These are phyloP conservation scores for Melanomma pulvis-pyrius DNA, from an alignment of 495 filamentous ascomycete genomes.

Conservation along the genomic window DNA sequence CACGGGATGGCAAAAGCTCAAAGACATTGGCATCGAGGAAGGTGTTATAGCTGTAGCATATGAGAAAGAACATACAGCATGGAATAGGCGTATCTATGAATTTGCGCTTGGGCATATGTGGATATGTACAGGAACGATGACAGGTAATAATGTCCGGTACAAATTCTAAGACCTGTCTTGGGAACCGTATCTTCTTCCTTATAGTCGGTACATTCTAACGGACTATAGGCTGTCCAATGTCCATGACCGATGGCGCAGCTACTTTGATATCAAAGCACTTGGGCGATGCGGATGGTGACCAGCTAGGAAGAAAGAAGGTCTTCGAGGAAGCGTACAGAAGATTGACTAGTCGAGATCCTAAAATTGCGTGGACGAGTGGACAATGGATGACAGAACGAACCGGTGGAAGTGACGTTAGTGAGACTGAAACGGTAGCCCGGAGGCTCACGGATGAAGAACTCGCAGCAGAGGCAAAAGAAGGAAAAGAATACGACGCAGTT, in stretches of 20 bases:
- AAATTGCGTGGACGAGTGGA: slow-evolving; percentile 70
- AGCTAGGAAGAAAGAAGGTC: slow-evolving; percentile 45
- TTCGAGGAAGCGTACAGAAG: slow-evolving; percentile 55
- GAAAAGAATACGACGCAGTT: slow-evolving; percentile 41
- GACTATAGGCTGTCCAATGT: slow-evolving; percentile 58
- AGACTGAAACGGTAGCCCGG: slow-evolving; percentile 68
- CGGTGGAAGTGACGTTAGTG: slow-evolving; percentile 73
- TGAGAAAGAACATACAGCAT: slow-evolving; percentile 49
- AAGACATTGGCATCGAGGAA: slow-evolving; percentile 56
- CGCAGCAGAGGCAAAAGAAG: not conserved
- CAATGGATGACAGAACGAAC: slow-evolving; percentile 88
- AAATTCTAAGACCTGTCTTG: not conserved
- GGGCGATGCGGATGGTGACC: slow-evolving; percentile 26
- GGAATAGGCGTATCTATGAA: slow-evolving; percentile 58
- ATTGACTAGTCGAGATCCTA: slow-evolving; percentile 60
- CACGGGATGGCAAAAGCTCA: slow-evolving; percentile 61
- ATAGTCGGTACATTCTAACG: not conserved
- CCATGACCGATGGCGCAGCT: slow-evolving; percentile 73
- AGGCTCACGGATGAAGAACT: slow-evolving; percentile 29
- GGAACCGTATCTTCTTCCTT: no score
- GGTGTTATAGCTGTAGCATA: slow-evolving; percentile 60
- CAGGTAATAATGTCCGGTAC: slow-evolving; percentile 41
- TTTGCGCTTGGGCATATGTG: slow-evolving; percentile 67
- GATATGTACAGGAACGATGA: slow-evolving; percentile 61
- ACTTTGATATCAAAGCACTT: slow-evolving; percentile 61